Evolutionary conservation across 1,284 basidiomycete genomes (phyloP), one percentile per base, ranked within the genome.

Genomic region (Earliella scabrosa): DNA sequence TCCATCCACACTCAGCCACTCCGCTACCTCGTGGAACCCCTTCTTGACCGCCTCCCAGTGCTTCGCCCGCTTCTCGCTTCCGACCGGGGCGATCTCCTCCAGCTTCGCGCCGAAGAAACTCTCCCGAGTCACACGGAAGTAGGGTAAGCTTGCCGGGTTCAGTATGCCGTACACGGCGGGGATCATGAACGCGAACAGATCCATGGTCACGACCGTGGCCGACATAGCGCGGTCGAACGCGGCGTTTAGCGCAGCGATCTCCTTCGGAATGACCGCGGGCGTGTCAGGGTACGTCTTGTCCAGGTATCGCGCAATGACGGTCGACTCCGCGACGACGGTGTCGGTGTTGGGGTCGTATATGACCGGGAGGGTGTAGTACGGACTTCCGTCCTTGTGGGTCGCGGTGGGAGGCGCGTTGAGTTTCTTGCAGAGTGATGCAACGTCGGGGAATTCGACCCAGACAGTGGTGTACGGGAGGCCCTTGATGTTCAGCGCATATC

Each of bases 51-150:
- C 67, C 47, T 55, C 62, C 77, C 75, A 78, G 43, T 69, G 53
- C 36, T 66, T 59, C 23, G 69, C 63, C 43, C 63, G 59, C 52
- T 50, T 49, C 44, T 55, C 45, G 31, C 51, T 52, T 27, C 75
- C 76, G 1, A 55, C 45, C 6, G 66, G 64, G 13, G 61, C 60
- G 3, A 75, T n/a, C 13, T 77, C 71, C 58, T 77, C 75, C 34
- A 81, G 55, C 18, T 66, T 69, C 10, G 3, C 31, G 13, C 72
- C n/a, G n/a, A n/a, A 73, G 38, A 71, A 74, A 7, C 14, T 16
- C 63, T 76, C 74, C 34, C 75, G 66, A 11, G 73, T 74, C 18
- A 58, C 48, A 21, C 73, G 66, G 64, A 77, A 79, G 63, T 78
- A 79, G 35, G 20, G 24, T 16, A 9, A 13, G 34, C 34, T 38